Evolutionary conservation across 2,329 filamentous ascomycete genomes (phyloP), one percentile per base, ranked within the genome.

Genomic region (Sporothrix protearum): DNA sequence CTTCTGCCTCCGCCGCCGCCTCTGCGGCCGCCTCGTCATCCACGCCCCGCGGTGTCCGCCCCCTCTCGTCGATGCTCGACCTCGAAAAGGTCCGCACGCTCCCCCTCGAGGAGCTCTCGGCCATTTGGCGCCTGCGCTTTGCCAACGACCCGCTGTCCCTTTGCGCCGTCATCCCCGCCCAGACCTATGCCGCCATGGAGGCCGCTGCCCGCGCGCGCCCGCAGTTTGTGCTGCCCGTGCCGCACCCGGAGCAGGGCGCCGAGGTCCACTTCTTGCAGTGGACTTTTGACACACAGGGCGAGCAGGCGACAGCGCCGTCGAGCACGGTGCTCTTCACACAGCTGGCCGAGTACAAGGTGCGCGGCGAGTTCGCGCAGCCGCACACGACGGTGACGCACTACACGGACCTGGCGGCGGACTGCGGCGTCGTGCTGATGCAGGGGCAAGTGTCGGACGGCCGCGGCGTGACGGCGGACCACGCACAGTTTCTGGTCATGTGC

Each of bases 251-350:
- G 30, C 84, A 85, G 75, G 93, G 92, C 68, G 93, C 94, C 63
- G 96, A 98, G 81, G 94, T 99, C 61, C 96, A 99, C 82, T 97
- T 97, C 80, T 82, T 99, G 74, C 95, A 99, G 81, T 99, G 96
- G 93, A 92, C 92, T 0, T 97, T 97, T 81, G 94, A 97, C 73
- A 67, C 45, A 19, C 64, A 53, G 64, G 45, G 64, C 42, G 36
- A 39, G 51, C 16, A 25, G 33, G 16, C 28, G 2, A 82, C 83
- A 71, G 86, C 85, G 22, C 82, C 86, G 73, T 91, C 89, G 3
- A 88, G 87, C 72, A 93, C 91, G 0, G 90, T 98, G 6, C 89
- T 99, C 45, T 98, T 99, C 82, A 99, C 96, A 0, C 92, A 96
- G 78, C 86, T 99, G 42, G 95, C 93, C 19, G 93, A 97, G 79